Percentiles rank a stretch among this genome's conserved stretches.
Evolutionary conservation across 2,329 filamentous ascomycete species (phyloP).

Genomic region (Coleophoma cylindrospora): DNA sequence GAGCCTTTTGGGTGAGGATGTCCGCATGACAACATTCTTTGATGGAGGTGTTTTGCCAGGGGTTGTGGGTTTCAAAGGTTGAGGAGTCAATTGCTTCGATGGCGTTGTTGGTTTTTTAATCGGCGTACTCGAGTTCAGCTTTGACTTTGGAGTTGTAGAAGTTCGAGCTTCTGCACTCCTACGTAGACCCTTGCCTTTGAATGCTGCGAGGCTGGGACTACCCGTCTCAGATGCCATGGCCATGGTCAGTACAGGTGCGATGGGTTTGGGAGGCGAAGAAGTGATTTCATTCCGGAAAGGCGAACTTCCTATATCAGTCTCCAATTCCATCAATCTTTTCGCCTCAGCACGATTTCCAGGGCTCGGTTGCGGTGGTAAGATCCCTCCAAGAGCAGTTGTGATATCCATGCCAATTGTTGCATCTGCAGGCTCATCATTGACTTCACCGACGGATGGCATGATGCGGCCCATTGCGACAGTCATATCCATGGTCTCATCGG

Average conservation of each 20-base stretch:
- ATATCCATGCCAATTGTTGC: constrained; percentile 56
- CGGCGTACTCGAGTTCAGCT: constrained; percentile 17
- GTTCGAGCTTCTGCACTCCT: constrained; percentile 39
- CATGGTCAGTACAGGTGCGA: constrained; percentile 26
- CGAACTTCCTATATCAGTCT: constrained; percentile 43
- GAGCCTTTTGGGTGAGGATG: constrained; percentile 43
- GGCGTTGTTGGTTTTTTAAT: constrained; percentile 31
- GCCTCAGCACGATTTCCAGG: constrained; percentile 39
- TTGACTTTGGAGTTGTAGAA: constrained; percentile 34
- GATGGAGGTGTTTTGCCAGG: constrained; percentile 45
- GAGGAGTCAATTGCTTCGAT: constrained; percentile 36
- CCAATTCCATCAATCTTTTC: constrained; percentile 54
- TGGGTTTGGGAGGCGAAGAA: constrained; percentile 31
- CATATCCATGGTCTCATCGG: constrained; percentile 39
- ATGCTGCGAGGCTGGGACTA: constrained; percentile 50
- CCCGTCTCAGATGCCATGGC: constrained; percentile 40
- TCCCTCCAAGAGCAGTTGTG: constrained; percentile 51
- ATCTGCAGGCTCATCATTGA: constrained; percentile 32
- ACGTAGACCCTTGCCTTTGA: constrained; percentile 43
- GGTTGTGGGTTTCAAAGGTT: constrained; percentile 36
- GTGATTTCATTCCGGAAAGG: constrained; percentile 30
- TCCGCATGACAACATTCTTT: constrained; percentile 38
- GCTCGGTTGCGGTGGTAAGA: constrained; percentile 35
- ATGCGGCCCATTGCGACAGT: constrained; percentile 46
- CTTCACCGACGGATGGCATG: constrained; percentile 26